These are phyloP conservation scores for Plasmodium sp. DNA, from an alignment of 169 alveolate genomes.

Conservation along the genomic window DNA sequence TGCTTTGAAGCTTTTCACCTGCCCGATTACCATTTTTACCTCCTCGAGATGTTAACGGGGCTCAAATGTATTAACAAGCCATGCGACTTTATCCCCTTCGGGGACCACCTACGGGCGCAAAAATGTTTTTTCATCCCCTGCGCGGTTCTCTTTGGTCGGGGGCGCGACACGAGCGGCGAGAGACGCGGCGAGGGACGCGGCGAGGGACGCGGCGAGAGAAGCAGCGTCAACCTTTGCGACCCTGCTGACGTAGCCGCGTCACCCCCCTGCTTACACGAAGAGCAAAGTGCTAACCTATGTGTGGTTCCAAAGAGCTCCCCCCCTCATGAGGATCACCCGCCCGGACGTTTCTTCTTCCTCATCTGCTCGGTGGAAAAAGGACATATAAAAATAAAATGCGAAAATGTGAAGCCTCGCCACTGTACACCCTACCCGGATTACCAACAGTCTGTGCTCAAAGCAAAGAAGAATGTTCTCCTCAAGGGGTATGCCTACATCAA, in stretches of 20 bases:
- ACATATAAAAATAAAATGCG: conserved; percentile 26
- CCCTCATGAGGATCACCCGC: not conserved
- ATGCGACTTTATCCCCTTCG: not conserved
- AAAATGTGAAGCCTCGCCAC: conserved; percentile 26
- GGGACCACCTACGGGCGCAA: not conserved
- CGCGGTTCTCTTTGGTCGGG: not conserved
- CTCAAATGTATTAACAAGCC: not conserved
- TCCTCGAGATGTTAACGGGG: conserved; percentile 65
- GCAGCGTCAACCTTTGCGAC: not conserved
- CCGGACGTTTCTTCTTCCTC: not conserved
- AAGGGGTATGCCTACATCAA: conserved; percentile 50
- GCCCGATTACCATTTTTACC: conserved; percentile 8
- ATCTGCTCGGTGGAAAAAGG: conserved; percentile 5
- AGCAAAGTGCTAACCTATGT: not conserved
- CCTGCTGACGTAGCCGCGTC: not conserved
- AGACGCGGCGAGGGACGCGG: too few relatives aligned
- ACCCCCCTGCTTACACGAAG: not conserved
- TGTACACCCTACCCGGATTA: not conserved
- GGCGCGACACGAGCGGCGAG: not conserved
- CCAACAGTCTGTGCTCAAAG: not conserved
- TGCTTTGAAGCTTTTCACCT: conserved; percentile 15
- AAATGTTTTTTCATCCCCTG: not conserved
- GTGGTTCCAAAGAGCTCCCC: not conserved
- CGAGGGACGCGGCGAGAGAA: not conserved
- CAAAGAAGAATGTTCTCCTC: not conserved